phyloP scores from a whole-genome alignment of 805 yeast species.

The Yamadazyma ubonensis region DNA sequence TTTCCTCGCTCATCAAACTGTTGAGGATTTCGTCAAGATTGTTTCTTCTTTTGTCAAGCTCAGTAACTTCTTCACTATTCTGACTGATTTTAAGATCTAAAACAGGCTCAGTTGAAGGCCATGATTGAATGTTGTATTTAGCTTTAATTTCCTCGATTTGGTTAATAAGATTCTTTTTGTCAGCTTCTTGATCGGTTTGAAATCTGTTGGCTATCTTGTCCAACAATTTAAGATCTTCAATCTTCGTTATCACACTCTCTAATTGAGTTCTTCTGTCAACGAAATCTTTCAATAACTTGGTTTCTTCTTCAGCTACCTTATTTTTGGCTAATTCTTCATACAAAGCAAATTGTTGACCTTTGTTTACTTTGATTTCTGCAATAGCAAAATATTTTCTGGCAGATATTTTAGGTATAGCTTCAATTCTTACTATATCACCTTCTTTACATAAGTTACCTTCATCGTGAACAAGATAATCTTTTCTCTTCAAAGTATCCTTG shows the following conservation, averaged over 20 bases:
- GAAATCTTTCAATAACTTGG: conserved; percentile 53
- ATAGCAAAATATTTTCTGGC: conserved; percentile 83
- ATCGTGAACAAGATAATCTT: conserved; percentile 89
- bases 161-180: conserved; percentile 15
- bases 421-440: conserved; percentile 94
- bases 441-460: conserved; percentile 89
- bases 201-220: conserved; percentile 29
- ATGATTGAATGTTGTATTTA: conserved; percentile 36
- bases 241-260: conserved; percentile 27
- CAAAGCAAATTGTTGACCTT: conserved; percentile 87
- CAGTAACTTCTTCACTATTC: conserved; percentile 22
- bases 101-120: conserved; percentile 45
- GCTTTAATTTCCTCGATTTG: conserved; percentile 38
- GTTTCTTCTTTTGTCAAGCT: conserved; percentile 28
- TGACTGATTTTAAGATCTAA: conserved; percentile 31
- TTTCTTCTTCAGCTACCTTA: conserved; percentile 67
- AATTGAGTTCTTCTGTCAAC: conserved; percentile 40
- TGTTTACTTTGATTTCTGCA: conserved; percentile 84
- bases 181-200: conserved; percentile 21
- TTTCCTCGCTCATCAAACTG: conserved; percentile 31
- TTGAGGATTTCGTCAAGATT: conserved; percentile 30
- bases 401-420: conserved; percentile 81
- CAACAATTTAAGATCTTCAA: conserved; percentile 38
- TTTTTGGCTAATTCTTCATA: conserved; percentile 73
- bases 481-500: conserved; percentile 73